phyloP scores from a whole-genome alignment of 1,284 basidiomycete species.

The Salmacisia buchloeana region DNA sequence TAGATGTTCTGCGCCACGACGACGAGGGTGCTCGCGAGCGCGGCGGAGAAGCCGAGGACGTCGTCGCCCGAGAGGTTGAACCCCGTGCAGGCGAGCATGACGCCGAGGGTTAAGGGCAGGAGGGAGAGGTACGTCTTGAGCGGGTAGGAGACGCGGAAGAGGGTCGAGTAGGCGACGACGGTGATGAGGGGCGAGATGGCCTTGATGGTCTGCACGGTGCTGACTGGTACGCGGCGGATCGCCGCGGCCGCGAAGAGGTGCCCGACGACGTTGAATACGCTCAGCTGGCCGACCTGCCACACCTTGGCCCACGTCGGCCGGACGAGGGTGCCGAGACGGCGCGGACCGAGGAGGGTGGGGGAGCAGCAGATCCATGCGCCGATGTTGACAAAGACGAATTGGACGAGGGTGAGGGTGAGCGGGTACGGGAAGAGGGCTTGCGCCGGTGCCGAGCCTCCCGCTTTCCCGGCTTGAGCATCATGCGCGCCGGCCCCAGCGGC shows the following conservation, averaged over 20 bases:
- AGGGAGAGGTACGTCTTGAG: slow-evolving; percentile 85
- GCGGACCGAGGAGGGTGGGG: slow-evolving; percentile 20
- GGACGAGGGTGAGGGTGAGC: slow-evolving; percentile 89
- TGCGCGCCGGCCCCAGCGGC: too few species aligned
- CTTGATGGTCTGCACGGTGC: slow-evolving; percentile 98
- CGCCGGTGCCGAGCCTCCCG: background rate
- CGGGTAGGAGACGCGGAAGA: slow-evolving; percentile 90
- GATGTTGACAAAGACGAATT: slow-evolving; percentile 86
- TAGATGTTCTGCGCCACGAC: slow-evolving; percentile 99
- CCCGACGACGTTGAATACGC: slow-evolving; percentile 83
- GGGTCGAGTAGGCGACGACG: slow-evolving; percentile 81
- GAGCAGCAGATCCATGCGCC: slow-evolving; percentile 65
- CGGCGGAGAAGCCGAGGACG: slow-evolving; percentile 14
- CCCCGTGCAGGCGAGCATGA: slow-evolving; percentile 94
- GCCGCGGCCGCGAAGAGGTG: slow-evolving; percentile 96
- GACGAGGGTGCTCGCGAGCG: slow-evolving; percentile 64
- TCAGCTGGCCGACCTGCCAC: slow-evolving; percentile 78
- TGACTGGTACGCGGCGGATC: slow-evolving; percentile 89
- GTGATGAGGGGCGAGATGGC: slow-evolving; percentile 95
- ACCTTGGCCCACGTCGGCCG: slow-evolving; percentile 69
- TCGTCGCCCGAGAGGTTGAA: slow-evolving; percentile 79
- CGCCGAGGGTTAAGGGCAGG: slow-evolving; percentile 86
- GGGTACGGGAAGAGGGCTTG: slow-evolving; percentile 70
- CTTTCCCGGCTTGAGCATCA: background rate
- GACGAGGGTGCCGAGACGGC: slow-evolving; percentile 39